Conservation (phyloP, 164 flowering plant genomes). For the Santalum album region DNA sequence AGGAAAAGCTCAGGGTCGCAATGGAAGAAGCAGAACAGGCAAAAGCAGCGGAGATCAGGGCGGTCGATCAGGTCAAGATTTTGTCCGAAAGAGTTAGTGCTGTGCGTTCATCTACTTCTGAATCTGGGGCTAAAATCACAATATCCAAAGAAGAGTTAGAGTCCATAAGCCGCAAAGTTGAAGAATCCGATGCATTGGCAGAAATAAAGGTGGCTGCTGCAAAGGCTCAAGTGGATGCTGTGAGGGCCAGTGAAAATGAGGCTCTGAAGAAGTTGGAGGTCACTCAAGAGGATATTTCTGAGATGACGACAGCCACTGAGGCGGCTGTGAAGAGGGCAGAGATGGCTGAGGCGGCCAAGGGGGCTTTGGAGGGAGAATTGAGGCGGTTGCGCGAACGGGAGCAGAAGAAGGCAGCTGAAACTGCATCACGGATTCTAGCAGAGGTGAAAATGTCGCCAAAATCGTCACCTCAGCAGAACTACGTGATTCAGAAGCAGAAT, state of each 20-base stretch:
- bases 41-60: slow-evolving; percentile 61
- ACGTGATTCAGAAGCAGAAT: slow-evolving; percentile 26
- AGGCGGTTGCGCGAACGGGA: slow-evolving; percentile 77
- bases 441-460: slow-evolving; percentile 33
- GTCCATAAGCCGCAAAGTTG: slow-evolving; percentile 62
- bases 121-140: slow-evolving; percentile 56
- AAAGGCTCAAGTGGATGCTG: slow-evolving; percentile 81
- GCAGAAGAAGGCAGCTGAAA: slow-evolving; percentile 72
- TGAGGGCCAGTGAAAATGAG: slow-evolving; percentile 81
- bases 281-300: slow-evolving; percentile 61
- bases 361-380: slow-evolving; percentile 65
- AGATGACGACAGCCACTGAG: slow-evolving; percentile 48
- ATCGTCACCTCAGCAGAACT: slow-evolving; percentile 36
- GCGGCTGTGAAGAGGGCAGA: slow-evolving; percentile 74
- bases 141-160: slow-evolving; percentile 73
- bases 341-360: slow-evolving; percentile 85
- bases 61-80: slow-evolving; percentile 51
- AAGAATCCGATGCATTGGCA: slow-evolving; percentile 60
- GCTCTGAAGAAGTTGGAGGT: slow-evolving; percentile 60
- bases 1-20: slow-evolving; percentile 47
- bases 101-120: slow-evolving; percentile 62
- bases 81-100: slow-evolving; percentile 61
- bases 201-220: slow-evolving; percentile 93
- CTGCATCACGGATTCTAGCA: slow-evolving; percentile 52
- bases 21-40: slow-evolving; percentile 76